These are phyloP conservation scores for Aspergillus fumigatiaffinis DNA, from an alignment of 2,329 filamentous ascomycete genomes.

Conservation along the genomic window DNA sequence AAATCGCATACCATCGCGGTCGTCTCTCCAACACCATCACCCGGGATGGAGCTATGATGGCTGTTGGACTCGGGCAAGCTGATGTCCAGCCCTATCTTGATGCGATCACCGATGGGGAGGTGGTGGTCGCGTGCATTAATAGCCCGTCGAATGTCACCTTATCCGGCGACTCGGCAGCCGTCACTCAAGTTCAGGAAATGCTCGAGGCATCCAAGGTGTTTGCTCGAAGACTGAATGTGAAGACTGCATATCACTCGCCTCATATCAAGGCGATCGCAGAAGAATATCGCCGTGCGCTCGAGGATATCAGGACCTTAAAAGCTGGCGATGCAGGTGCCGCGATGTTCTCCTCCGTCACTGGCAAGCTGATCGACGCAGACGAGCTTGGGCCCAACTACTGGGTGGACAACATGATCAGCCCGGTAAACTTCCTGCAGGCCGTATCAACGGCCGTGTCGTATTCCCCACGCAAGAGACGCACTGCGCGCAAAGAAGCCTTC, in stretches of 20 bases:
- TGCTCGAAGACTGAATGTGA: slow-evolving; percentile 11
- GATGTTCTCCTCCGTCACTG: slow-evolving; percentile 7
- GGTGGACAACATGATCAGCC: neutral
- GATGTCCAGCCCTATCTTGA: slow-evolving; percentile 5
- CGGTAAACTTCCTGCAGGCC: slow-evolving; percentile 1
- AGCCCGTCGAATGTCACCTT: slow-evolving; percentile 14
- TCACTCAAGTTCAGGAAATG: slow-evolving; percentile 4
- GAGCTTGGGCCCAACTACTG: neutral
- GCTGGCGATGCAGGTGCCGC: neutral
- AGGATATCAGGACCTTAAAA: neutral
- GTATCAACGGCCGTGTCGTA: neutral
- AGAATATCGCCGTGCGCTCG: neutral
- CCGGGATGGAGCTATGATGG: slow-evolving; percentile 10
- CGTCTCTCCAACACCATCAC: neutral
- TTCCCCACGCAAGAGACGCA: neutral
- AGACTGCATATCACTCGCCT: slow-evolving; percentile 16
- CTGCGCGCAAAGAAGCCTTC: neutral
- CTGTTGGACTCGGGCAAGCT: slow-evolving; percentile 9
- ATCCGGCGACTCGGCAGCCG: slow-evolving; percentile 7
- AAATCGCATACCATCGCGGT: neutral
- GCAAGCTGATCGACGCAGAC: neutral
- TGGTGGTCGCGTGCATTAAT: slow-evolving; percentile 17
- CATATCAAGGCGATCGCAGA: slow-evolving; percentile 1
- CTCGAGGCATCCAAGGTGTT: slow-evolving; percentile 2
- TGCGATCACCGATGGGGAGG: neutral